phyloP scores from a whole-genome alignment of 2,329 filamentous ascomycete species.

The Nectriaceae sp. region DNA sequence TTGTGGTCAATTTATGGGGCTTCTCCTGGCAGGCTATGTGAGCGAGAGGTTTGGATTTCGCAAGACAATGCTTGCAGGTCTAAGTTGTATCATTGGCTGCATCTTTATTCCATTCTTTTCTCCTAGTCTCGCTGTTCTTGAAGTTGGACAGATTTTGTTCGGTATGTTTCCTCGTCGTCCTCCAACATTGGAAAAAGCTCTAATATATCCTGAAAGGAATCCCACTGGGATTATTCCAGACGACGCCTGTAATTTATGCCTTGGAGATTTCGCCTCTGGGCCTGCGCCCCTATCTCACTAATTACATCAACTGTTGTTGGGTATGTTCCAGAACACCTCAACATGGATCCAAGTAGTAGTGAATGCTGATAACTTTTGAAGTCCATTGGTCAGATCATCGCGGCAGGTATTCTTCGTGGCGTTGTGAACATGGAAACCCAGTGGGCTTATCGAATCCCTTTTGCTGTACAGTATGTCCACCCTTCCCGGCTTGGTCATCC shows the following conservation, averaged over 20 bases:
- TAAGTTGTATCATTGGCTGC: constrained; percentile 31
- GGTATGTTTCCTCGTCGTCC: constrained; percentile 16
- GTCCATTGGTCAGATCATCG: constrained; percentile 12
- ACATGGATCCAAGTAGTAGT: too few species aligned
- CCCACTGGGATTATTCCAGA: constrained; percentile 12
- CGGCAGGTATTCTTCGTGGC: constrained; percentile 8
- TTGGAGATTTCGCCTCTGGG: constrained; percentile 13
- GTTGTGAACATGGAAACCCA: background rate
- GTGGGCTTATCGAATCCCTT: constrained; percentile 8
- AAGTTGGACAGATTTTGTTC: constrained; percentile 35
- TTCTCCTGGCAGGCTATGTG: constrained; percentile 42
- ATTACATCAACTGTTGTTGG: constrained; percentile 8
- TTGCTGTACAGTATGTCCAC: background rate
- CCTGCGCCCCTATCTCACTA: constrained; percentile 15
- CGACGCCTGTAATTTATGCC: constrained; percentile 7
- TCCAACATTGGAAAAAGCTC: too few species aligned
- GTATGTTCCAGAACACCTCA: background rate
- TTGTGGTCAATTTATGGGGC: constrained; percentile 42
- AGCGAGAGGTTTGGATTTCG: constrained; percentile 38
- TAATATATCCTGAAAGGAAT: too few species aligned
- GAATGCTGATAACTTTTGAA: too few species aligned
- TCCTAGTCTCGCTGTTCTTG: constrained; percentile 17
- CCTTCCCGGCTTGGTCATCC: too few species aligned
- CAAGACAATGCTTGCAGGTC: constrained; percentile 32
- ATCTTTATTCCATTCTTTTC: constrained; percentile 41